Conservation (phyloP, 768 basidiomycete genomes). For the Suillus bovinus region DNA sequence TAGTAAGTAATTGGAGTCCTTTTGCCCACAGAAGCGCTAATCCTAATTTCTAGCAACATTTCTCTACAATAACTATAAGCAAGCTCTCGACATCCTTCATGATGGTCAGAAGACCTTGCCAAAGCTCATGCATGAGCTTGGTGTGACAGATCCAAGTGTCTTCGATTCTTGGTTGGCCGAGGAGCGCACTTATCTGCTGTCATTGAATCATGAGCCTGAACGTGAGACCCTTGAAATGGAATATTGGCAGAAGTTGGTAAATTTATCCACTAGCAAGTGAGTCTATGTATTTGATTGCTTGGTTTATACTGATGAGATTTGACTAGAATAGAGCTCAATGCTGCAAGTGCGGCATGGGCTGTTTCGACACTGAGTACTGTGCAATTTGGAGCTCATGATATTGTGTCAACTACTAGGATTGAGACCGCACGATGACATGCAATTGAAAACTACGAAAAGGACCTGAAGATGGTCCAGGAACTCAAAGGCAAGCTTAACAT, state of each 20-base stretch:
- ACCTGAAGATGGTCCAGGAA: neutral
- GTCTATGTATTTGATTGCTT: no score
- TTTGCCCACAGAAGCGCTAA: no score
- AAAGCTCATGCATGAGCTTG: no score
- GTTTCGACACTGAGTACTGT: neutral
- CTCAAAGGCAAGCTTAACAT: neutral
- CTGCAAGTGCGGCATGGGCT: neutral
- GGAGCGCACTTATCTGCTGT: constrained; percentile 6
- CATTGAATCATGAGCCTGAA: neutral
- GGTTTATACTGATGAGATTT: neutral
- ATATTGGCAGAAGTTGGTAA: no score
- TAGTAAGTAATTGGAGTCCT: no score
- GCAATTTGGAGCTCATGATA: neutral
- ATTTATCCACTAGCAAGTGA: neutral
- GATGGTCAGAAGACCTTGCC: no score
- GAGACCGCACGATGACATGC: neutral
- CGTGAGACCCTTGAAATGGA: no score
- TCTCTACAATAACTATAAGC: no score
- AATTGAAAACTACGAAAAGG: neutral
- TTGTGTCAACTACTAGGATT: neutral
- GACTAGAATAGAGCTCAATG: neutral
- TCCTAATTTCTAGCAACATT: no score
- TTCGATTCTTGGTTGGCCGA: constrained; percentile 13
- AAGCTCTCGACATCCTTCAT: no score
- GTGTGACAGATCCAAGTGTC: neutral